Evolutionary conservation across 106 monocot species (phyloP), one percentile per base, ranked within the genome.

Genomic region (Amphibolis antarctica): DNA sequence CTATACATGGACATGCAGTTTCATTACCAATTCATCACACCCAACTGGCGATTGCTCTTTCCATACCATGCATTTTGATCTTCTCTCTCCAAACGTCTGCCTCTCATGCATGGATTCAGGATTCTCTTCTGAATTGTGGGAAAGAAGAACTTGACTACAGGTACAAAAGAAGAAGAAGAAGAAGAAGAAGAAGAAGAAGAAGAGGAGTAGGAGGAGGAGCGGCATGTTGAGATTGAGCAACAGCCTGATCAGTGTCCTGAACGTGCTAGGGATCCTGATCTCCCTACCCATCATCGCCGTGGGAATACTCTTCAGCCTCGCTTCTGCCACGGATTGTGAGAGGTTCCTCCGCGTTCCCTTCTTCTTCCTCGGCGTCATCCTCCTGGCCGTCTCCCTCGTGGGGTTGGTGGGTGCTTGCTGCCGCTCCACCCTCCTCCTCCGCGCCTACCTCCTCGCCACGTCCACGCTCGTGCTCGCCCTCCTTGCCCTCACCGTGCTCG

Each of bases 381-480:
- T 71, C 61, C 61, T 71, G 12, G 50, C 28, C 42, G 23, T 71
- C 17, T 71, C 70, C 0, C 49, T 71, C 50, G 10, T 71, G 17
- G 70, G 70, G 12, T 1, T 71, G 14, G 17, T 62, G 14, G 70
- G 70, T 3, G 19, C 70, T 9, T 71, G 62, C 42, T 62, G 21
- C 48, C 70, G 51, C 17, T 28, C 43, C 13, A 47, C 46, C 11
- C 9, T 25, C 42, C 36, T 71, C 31, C 4, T 71, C 23, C 53
- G 70, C 36, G 11, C 62, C 62, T 71, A 71, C 70, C 70, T 71
- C 62, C 27, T 51, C 70, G 42, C 53, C 21, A 24, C 52, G 51
- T 42, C 62, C 51, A 1, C 53, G 13, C 61, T 71, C 47, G 61
- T 71, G 42, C 12, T 42, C 12, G 60, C 20, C 9, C 42, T 71